phyloP scores from a whole-genome alignment of 2,329 filamentous ascomycete species.

The Cephalotrichum gorgonifer region DNA sequence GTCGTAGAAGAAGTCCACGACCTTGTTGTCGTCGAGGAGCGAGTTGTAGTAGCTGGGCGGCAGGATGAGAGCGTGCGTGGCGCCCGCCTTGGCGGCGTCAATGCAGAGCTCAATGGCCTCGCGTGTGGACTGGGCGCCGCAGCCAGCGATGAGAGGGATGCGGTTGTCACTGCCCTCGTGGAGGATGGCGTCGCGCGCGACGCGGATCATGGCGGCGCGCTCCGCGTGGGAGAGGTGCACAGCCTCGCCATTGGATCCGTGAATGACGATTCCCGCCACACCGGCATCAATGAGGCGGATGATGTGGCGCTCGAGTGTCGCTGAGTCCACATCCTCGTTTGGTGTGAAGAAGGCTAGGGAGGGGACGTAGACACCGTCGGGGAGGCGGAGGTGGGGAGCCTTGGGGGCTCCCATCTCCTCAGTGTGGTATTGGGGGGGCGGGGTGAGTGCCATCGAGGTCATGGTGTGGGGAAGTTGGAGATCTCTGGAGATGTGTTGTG shows the following conservation, averaged over 20 bases:
- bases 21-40: slow-evolving; percentile 45
- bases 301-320: slow-evolving; percentile 49
- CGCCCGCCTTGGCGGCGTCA: slow-evolving; percentile 59
- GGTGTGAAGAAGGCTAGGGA: slow-evolving; percentile 64
- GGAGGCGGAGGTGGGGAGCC: slow-evolving; percentile 14
- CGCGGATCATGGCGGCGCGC: slow-evolving; percentile 55
- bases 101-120: slow-evolving; percentile 63
- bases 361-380: slow-evolving; percentile 58
- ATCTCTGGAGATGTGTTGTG: too few relatives aligned
- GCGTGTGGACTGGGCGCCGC: slow-evolving; percentile 61
- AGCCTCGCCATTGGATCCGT: slow-evolving; percentile 76
- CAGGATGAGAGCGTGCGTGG: slow-evolving; percentile 65
- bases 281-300: slow-evolving; percentile 63
- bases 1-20: slow-evolving; percentile 48
- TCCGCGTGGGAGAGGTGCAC: slow-evolving; percentile 66
- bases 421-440: not conserved
- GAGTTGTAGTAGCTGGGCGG: slow-evolving; percentile 68
- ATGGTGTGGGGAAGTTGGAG: not conserved
- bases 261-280: slow-evolving; percentile 65
- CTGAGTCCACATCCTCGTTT: slow-evolving; percentile 55
- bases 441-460: not conserved
- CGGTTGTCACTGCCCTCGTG: slow-evolving; percentile 44
- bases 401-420: slow-evolving; percentile 2
- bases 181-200: slow-evolving; percentile 60
- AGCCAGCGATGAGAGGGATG: slow-evolving; percentile 67